Percentiles rank a stretch among this genome's conserved stretches.
These are phyloP conservation scores for Gossypium stocksii DNA, from an alignment of 345 rosid species.

Conservation along the genomic window DNA sequence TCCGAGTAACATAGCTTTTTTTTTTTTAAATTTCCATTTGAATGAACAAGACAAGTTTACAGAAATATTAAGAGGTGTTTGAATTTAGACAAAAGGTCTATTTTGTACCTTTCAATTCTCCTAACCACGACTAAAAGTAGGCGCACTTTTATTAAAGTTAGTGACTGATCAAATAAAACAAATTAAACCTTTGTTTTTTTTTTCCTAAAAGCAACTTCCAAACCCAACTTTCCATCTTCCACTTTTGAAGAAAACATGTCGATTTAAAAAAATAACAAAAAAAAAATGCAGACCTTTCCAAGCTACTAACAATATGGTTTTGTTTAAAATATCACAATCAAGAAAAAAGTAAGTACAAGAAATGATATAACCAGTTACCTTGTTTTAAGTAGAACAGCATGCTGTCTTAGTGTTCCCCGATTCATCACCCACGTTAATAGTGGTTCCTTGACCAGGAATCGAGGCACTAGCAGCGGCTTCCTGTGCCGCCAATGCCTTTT, in stretches of 20 bases:
- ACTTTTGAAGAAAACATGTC: neutral
- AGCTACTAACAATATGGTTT: conserved; percentile 4
- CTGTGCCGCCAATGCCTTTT: conserved; percentile 70
- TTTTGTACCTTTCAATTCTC: neutral
- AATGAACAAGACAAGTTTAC: neutral
- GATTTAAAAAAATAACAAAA: neutral
- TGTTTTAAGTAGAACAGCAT: conserved; percentile 54
- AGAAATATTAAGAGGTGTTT: neutral
- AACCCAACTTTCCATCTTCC: neutral
- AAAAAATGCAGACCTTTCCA: neutral
- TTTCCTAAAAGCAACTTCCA: neutral
- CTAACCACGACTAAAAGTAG: neutral
- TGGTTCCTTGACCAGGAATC: conserved; percentile 57
- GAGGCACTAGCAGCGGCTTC: conserved; percentile 49
- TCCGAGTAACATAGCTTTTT: too few relatives aligned
- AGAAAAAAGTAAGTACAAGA: conserved; percentile 24
- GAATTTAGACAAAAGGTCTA: neutral
- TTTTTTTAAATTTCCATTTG: too few relatives aligned
- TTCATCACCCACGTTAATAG: conserved; percentile 51
- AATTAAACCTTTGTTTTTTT: neutral
- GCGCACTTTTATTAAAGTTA: neutral
- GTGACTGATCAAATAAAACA: neutral
- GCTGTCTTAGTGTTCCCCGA: conserved; percentile 42
- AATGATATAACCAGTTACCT: conserved; percentile 15
- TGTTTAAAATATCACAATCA: conserved; percentile 18